Base-by-base conservation (phyloP, 2,329 filamentous ascomycete species). In the Cadophora sp. region DNA sequence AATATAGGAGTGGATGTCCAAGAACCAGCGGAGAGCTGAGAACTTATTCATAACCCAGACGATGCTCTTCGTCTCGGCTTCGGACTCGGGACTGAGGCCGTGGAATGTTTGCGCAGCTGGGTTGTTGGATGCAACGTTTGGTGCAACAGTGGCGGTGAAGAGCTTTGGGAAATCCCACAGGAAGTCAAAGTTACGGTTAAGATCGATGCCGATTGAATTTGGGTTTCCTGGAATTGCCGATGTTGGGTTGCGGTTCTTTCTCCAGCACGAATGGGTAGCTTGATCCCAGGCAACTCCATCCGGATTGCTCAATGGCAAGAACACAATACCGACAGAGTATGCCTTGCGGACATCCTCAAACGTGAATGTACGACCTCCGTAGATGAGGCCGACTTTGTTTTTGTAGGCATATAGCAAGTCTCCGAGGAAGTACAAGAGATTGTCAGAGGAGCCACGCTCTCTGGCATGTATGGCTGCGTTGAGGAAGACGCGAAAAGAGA, bases 171-270 rank as follows among this genome's bases (percentile, higher is more conserved):
- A 84, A 76, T 88, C 82, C 83, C 85, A 88, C 9, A 86, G 74
- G 75, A 85, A 84, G 74, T 87, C 84, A 71, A 86, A 87, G 78
- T 87, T 87, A 61, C 84, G 81, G 76, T 86, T 86, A 55, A 86
- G 77, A 70, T 87, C 84, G 36, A 86, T 78, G 18, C 84, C 84
- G 27, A 83, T 64, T 5, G 77, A 76, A 22, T 67, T 55, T 2
- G 72, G 71, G 51, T 75, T 66, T 5, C 78, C 75, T 0, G 58
- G 43, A 47, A 56, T 56, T 8, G 41, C 39, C 0, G 79, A 77
- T 30, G 76, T 79, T 0, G 81, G 78, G 74, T 85, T 86, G 39
- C 84, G 82, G 75, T 87, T 87, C 79, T 86, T 86, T 68, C 84
- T 81, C 84, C 84, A 86, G 78, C 84, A 85, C 24, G 76, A 76